These are phyloP conservation scores for Pythium aquatile DNA, from an alignment of 352 stramenopile genomes.

Conservation along the genomic window DNA sequence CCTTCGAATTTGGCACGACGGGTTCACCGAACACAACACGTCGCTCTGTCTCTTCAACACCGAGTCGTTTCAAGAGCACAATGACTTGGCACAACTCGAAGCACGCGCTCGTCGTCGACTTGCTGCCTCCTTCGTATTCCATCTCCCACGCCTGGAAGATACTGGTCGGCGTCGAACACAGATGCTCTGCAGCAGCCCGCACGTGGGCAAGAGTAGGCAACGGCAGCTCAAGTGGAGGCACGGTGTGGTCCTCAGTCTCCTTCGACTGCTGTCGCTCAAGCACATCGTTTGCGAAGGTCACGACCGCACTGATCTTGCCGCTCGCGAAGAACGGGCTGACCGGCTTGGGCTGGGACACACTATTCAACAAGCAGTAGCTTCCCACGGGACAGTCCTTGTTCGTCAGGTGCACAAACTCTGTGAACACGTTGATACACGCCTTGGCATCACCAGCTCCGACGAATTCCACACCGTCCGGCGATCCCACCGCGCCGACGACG, in stretches of 20 bases:
- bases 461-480: constrained; percentile 23
- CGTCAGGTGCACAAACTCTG: constrained; percentile 38
- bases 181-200: constrained; percentile 30
- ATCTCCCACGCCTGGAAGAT: constrained; percentile 18
- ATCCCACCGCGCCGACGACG: constrained; percentile 10
- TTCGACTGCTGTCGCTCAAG: constrained; percentile 27
- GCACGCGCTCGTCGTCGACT: constrained; percentile 33
- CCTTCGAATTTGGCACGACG: constrained; percentile 33
- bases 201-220: constrained; percentile 42
- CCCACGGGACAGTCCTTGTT: constrained; percentile 53
- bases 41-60: constrained; percentile 46
- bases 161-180: constrained; percentile 31
- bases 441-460: constrained; percentile 41
- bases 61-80: constrained; percentile 58
- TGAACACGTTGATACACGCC: constrained; percentile 44
- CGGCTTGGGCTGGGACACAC: constrained; percentile 42
- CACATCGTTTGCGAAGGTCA: constrained; percentile 33
- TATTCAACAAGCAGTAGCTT: constrained; percentile 52
- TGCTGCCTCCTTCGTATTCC: constrained; percentile 18
- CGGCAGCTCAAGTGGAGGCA: constrained; percentile 37
- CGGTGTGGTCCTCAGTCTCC: constrained; percentile 5
- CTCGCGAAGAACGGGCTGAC: constrained; percentile 50
- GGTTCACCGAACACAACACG: constrained; percentile 57
- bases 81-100: constrained; percentile 65
- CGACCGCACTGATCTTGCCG: constrained; percentile 31